Percentiles rank a stretch among this genome's conserved stretches.
Conservation (phyloP, 306 rosid genomes). For the Casuarina cunninghamiana region DNA sequence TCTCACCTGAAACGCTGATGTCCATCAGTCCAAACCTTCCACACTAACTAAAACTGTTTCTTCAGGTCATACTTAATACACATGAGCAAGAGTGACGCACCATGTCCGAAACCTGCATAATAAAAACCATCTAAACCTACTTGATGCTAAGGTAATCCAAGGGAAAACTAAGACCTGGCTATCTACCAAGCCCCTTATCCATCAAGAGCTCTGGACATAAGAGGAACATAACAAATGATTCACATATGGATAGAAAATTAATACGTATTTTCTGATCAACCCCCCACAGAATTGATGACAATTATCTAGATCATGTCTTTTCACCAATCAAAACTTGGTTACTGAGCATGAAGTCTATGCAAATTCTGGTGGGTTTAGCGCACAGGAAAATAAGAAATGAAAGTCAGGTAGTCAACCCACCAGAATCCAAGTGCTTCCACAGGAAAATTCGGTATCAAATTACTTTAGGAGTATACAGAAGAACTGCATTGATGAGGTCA, state of each 20-base stretch:
- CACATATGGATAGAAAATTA: neutral
- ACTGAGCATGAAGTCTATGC: neutral
- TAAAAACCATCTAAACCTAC: constrained; percentile 58
- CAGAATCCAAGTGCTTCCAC: neutral
- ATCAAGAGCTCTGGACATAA: neutral
- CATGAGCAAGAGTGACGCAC: constrained; percentile 32
- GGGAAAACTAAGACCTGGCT: constrained; percentile 23
- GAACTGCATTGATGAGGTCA: neutral
- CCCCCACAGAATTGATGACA: neutral
- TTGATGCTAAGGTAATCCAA: constrained; percentile 33
- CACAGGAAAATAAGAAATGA: neutral
- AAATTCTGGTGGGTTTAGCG: neutral
- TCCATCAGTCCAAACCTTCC: constrained; percentile 20
- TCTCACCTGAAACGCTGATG: constrained; percentile 50
- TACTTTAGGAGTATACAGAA: neutral
- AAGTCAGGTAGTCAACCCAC: neutral
- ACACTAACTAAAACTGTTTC: constrained; percentile 23
- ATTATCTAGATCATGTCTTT: neutral
- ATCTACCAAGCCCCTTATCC: constrained; percentile 3
- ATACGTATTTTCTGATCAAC: neutral
- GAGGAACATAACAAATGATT: neutral
- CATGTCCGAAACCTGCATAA: constrained; percentile 66
- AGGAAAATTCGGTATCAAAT: neutral
- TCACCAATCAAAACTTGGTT: neutral
- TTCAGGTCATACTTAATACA: constrained; percentile 32